These are phyloP conservation scores for Buxus sempervirens DNA, from an alignment of 164 flowering plant genomes.

Conservation along the genomic window DNA sequence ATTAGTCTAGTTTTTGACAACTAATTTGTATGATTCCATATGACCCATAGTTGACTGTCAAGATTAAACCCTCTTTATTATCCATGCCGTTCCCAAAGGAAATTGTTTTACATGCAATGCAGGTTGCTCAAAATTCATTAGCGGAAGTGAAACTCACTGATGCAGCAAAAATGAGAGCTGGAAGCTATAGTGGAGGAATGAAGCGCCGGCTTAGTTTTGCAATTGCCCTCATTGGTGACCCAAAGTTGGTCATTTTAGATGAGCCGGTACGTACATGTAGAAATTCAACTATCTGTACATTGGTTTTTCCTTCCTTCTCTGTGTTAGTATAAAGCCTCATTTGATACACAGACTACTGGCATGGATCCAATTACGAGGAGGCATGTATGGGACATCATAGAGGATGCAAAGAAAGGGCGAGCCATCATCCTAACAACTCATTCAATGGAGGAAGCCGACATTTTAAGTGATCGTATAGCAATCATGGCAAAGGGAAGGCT, in stretches of 20 bases:
- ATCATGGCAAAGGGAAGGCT: conserved; percentile 98
- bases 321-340: conserved; percentile 1
- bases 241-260: conserved; percentile 64
- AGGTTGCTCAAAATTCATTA: conserved; percentile 64
- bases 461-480: conserved; percentile 88
- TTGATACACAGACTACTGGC: conserved; percentile 82
- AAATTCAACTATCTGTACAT: neutral
- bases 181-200: conserved; percentile 99
- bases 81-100: neutral
- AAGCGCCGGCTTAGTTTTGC: conserved; percentile 89
- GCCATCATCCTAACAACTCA: conserved; percentile 90
- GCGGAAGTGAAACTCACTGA: conserved; percentile 74
- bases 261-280: conserved; percentile 50
- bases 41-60: neutral
- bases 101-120: conserved; percentile 11
- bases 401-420: conserved; percentile 82
- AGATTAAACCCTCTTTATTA: neutral
- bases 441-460: conserved; percentile 99
- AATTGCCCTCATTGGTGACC: conserved; percentile 70
- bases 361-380: conserved; percentile 98
- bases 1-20: neutral
- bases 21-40: no score
- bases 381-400: conserved; percentile 98
- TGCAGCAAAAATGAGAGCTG: conserved; percentile 71
- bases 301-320: neutral